Evolutionary conservation across 2,329 filamentous ascomycete genomes (phyloP), one percentile per base, ranked within the genome.

Genomic region (Paecilomyces formosus): DNA sequence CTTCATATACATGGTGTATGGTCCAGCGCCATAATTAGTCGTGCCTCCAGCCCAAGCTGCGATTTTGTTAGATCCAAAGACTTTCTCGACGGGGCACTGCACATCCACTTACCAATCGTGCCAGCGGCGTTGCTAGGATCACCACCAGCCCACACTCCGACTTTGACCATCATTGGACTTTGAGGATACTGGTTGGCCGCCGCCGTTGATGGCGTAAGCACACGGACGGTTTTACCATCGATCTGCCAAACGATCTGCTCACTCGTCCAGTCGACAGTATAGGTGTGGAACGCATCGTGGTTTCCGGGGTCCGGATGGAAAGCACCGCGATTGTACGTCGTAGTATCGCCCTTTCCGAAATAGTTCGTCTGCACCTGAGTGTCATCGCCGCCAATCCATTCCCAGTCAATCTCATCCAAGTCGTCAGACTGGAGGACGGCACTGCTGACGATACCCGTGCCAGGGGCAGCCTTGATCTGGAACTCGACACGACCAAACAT

Each of bases 401-500:
- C 94, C 79, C 93, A 89, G 74, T 99, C 94, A 69, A 99, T 96
- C 78, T 99, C 94, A 75, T 99, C 94, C 52, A 97, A 83, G 68
- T 85, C 84, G 73, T 97, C 93, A 13, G 92, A 97, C 76, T 96
- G 88, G 63, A 99, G 79, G 8, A 99, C 91, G 12, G 94, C 83
- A 53, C 91, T 94, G 74, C 90, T 96, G 64, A 99, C 92, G 67
- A 99, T 97, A 60, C 94, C 94, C 9, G 85, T 86, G 7, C 94
- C 94, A 0, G 92, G 88, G 9, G 94, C 92, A 26, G 90, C 86
- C 76, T 93, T 92, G 79, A 97, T 82, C 31, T 85, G 87, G 65
- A 92, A 85, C 64, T 96, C 89, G 70, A 97, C 89, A 63, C 88
- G 89, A 65, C 94, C 94, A 73, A 97, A 99, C 94, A 99, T 97